Conservation (phyloP, 345 rosid species). For the Aegle marmelos region DNA sequence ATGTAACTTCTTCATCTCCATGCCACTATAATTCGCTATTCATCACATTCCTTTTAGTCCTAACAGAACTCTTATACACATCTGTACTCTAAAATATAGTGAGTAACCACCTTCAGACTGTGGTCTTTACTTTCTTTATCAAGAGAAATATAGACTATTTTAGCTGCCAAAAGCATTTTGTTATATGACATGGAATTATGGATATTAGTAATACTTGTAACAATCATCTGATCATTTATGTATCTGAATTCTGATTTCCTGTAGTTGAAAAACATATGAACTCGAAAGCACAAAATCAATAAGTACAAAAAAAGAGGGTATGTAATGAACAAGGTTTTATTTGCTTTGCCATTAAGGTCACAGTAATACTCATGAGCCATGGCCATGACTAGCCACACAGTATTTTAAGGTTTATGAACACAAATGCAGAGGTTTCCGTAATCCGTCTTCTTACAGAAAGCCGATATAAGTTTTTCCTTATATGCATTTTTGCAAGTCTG, state of each 20-base stretch:
- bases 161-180: no score
- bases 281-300: not conserved
- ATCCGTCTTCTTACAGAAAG: not conserved
- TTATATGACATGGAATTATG: no score
- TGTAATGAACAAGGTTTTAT: not conserved
- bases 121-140: no score
- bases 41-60: not conserved
- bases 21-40: not conserved
- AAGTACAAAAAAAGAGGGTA: not conserved
- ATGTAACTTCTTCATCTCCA: slow-evolving; percentile 1
- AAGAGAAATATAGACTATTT: no score
- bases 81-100: not conserved
- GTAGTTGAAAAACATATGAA: not conserved
- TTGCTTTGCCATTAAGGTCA: not conserved
- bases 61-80: not conserved
- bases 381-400: not conserved
- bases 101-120: no score
- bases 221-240: no score
- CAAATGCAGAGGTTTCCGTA: not conserved
- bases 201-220: no score
- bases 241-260: not conserved
- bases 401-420: not conserved
- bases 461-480: not conserved
- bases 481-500: not conserved
- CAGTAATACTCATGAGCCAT: not conserved